Conservation (phyloP, 2,329 filamentous ascomycete genomes). For the Pseudocercospora musae region DNA sequence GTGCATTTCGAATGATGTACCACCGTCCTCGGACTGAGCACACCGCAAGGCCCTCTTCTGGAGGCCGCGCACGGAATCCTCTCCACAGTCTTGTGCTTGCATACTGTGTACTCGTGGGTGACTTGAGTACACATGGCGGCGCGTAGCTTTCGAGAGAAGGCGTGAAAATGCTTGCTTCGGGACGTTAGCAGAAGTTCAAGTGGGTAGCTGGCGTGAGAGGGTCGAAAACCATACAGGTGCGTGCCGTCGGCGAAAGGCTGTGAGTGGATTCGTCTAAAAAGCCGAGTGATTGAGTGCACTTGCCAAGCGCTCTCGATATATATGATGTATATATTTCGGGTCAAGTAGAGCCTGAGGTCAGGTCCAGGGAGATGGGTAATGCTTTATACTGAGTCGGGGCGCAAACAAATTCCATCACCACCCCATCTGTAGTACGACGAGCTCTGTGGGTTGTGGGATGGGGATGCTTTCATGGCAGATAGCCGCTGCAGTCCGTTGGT, state of each 20-base stretch:
- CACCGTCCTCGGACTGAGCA: slow-evolving; percentile 43
- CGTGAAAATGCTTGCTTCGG: background rate
- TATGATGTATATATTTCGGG: slow-evolving; percentile 1
- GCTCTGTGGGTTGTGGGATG: slow-evolving; percentile 18
- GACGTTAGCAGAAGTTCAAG: background rate
- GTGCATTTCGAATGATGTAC: slow-evolving; percentile 50
- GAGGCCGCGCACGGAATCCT: slow-evolving; percentile 48
- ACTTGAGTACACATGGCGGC: slow-evolving; percentile 46
- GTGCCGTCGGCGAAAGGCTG: background rate
- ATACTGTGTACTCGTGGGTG: slow-evolving; percentile 45
- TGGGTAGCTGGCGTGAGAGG: background rate
- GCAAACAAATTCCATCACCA: slow-evolving; percentile 28
- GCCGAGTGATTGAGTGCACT: background rate
- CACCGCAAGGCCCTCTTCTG: slow-evolving; percentile 41
- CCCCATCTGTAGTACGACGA: slow-evolving; percentile 21
- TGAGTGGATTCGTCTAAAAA: background rate
- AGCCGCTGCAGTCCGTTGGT: slow-evolving; percentile 21
- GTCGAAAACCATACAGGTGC: background rate
- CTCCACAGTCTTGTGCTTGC: slow-evolving; percentile 44
- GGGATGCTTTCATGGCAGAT: slow-evolving; percentile 23
- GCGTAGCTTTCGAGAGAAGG: background rate
- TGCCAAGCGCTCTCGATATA: background rate
- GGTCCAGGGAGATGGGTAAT: slow-evolving; percentile 13
- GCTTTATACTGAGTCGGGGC: slow-evolving; percentile 23
- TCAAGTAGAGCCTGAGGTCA: background rate